These are phyloP conservation scores for Phytophthora pini DNA, from an alignment of 352 stramenopile genomes.

Conservation along the genomic window DNA sequence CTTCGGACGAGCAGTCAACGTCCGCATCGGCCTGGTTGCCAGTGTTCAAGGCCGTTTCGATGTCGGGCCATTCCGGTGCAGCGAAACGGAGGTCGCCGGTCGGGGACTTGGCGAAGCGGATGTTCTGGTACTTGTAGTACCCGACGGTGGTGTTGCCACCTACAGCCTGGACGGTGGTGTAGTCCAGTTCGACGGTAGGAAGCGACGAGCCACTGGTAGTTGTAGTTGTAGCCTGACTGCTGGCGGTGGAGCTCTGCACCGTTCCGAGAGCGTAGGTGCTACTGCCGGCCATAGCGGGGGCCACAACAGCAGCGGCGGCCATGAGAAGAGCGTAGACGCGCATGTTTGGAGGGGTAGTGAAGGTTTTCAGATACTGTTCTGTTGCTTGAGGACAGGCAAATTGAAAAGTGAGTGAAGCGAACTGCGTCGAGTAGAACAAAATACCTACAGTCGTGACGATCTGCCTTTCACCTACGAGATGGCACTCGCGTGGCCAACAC, in stretches of 20 bases:
- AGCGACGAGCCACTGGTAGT: constrained; percentile 14
- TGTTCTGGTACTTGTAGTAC: constrained; percentile 49
- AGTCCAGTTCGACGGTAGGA: constrained; percentile 34
- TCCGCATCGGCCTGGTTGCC: constrained; percentile 34
- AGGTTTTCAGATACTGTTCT: background rate
- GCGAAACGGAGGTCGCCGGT: constrained; percentile 35
- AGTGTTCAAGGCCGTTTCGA: constrained; percentile 31
- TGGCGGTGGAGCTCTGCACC: background rate
- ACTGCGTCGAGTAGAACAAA: no score
- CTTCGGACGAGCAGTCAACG: constrained; percentile 25
- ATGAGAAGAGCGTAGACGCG: constrained; percentile 24
- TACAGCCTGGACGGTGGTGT: constrained; percentile 35
- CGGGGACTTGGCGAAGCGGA: constrained; percentile 31
- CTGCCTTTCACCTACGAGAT: no score
- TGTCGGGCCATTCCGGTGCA: constrained; percentile 28
- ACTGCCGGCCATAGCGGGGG: constrained; percentile 8
- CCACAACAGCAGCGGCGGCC: constrained; percentile 1
- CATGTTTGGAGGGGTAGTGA: constrained; percentile 2
- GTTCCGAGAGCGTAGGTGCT: constrained; percentile 12
- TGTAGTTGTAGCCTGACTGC: background rate
- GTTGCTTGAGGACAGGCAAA: background rate
- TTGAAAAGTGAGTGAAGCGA: background rate
- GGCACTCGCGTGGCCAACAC: no score
- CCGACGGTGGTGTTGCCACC: constrained; percentile 35
- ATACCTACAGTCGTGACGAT: no score